Percentiles rank a stretch among this genome's conserved stretches.
Conservation (phyloP, 2,329 filamentous ascomycete genomes). For the Venturia asperata region DNA sequence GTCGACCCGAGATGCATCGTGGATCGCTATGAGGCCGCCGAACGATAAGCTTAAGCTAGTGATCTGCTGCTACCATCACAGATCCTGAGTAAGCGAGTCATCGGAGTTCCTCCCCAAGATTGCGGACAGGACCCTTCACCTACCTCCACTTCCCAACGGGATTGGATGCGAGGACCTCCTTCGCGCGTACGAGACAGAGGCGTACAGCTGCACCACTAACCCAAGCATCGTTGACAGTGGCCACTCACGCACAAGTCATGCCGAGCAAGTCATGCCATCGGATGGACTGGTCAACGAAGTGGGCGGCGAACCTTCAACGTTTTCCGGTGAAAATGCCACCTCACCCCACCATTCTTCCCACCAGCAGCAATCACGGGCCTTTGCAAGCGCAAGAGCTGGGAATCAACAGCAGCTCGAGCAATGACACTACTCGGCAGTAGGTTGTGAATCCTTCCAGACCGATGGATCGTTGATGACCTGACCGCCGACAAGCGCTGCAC, state of each 20-base stretch:
- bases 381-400: background rate
- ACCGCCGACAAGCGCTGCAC: background rate
- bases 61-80: background rate
- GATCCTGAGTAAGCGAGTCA: background rate
- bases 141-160: background rate
- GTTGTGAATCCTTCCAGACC: no score
- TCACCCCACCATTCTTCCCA: background rate
- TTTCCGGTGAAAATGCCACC: background rate
- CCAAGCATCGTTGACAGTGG: background rate
- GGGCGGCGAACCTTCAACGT: background rate
- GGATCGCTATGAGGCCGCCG: slow-evolving; percentile 1
- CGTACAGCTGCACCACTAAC: background rate
- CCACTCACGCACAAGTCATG: background rate
- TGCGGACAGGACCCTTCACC: slow-evolving; percentile 11
- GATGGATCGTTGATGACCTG: background rate
- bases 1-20: background rate
- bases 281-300: background rate
- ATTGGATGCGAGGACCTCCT: background rate
- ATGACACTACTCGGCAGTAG: background rate
- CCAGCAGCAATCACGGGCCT: background rate
- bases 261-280: background rate
- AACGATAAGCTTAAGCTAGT: background rate
- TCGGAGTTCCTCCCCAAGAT: background rate
- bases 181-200: no score
- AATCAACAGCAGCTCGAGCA: background rate